Evolutionary conservation across 305 asterid genomes (phyloP).

Genomic region (Rubia peregrina): DNA sequence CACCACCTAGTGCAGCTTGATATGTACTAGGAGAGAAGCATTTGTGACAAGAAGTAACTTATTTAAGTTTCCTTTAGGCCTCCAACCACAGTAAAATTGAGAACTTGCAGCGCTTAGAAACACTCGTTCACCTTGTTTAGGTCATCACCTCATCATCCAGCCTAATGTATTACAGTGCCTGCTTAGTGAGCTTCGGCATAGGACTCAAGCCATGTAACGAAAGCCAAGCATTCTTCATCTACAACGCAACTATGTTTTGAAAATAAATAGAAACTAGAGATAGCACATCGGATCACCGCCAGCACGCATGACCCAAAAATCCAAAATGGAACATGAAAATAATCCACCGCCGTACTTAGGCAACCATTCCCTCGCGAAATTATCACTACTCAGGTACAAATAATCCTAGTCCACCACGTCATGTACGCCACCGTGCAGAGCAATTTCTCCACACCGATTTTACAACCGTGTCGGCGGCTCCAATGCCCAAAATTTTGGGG

Average conservation of each 20-base stretch:
- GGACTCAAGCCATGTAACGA: conserved; percentile 53
- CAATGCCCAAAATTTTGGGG: too few relatives aligned
- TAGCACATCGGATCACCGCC: conserved; percentile 53
- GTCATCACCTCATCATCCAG: conserved; percentile 80
- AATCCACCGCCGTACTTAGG: conserved; percentile 35
- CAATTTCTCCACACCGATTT: conserved; percentile 58
- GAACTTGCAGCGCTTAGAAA: conserved; percentile 48
- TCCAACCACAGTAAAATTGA: conserved; percentile 68
- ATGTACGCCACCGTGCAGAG: conserved; percentile 36
- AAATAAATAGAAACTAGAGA: conserved; percentile 40
- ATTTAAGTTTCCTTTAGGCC: conserved; percentile 61
- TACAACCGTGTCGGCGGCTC: too few relatives aligned
- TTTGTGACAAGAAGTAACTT: background rate
- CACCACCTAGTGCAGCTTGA: background rate
- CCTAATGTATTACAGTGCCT: conserved; percentile 66
- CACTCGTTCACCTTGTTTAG: conserved; percentile 48
- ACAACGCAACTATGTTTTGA: conserved; percentile 40
- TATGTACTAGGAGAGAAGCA: background rate
- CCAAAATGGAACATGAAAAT: conserved; percentile 44
- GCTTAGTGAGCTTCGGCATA: conserved; percentile 47
- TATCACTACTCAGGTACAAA: conserved; percentile 45
- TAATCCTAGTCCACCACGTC: conserved; percentile 62
- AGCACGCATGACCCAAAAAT: conserved; percentile 77
- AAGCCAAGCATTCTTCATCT: conserved; percentile 67
- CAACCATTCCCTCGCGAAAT: conserved; percentile 46